Evolutionary conservation across 1,284 basidiomycete species (phyloP).

Genomic region (Fistulinella staudtii): DNA sequence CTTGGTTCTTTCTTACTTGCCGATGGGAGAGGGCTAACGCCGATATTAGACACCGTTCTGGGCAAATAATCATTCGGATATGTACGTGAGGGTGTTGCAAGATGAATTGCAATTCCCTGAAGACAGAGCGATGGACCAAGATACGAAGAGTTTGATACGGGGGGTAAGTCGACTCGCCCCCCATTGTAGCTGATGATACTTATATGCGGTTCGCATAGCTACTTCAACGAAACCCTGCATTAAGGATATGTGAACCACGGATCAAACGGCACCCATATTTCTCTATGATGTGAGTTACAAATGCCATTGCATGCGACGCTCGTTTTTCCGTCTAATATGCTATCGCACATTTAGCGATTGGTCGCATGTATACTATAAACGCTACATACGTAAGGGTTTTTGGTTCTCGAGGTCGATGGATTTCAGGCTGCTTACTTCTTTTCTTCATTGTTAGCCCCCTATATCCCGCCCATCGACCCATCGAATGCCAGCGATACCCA

Average conservation of each 20-base stretch:
- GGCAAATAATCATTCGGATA: constrained; percentile 90
- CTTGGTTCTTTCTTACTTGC: constrained; percentile 8
- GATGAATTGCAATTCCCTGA: constrained; percentile 88
- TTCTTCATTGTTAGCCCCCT: constrained; percentile 69
- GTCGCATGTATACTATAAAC: constrained; percentile 91
- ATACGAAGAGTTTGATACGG: constrained; percentile 92
- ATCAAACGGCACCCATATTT: constrained; percentile 96
- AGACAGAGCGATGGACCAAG: constrained; percentile 85
- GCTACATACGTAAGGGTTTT: constrained; percentile 75
- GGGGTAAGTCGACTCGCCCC: constrained; percentile 56
- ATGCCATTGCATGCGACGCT: constrained; percentile 3
- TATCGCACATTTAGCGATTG: constrained; percentile 61
- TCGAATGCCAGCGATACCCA: constrained; percentile 92
- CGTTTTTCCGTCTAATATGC: constrained; percentile 9
- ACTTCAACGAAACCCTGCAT: constrained; percentile 85
- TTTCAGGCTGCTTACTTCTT: constrained; percentile 12
- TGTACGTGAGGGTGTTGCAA: constrained; percentile 89
- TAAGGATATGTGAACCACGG: constrained; percentile 88
- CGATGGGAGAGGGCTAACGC: constrained; percentile 14
- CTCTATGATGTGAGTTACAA: constrained; percentile 80
- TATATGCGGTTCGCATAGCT: constrained; percentile 47
- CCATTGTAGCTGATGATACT: constrained; percentile 10
- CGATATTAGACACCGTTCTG: constrained; percentile 81
- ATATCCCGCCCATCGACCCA: constrained; percentile 92
- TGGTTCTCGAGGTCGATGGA: constrained; percentile 3